Evolutionary conservation across 805 yeast species (phyloP).

Genomic region (Myxozyma lipomycoides): DNA sequence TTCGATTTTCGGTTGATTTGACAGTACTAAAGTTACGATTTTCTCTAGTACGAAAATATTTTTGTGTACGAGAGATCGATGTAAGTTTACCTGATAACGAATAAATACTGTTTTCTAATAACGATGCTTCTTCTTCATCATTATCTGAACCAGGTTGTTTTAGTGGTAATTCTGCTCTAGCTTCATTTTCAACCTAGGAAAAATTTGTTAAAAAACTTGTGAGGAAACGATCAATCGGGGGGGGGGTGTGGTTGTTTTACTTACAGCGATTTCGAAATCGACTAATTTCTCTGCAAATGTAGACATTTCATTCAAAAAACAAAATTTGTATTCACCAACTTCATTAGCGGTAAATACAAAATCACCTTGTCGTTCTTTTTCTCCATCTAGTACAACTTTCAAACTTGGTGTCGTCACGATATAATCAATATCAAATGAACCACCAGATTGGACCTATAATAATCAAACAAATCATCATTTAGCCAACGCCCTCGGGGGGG

Average conservation of each 20-base stretch:
- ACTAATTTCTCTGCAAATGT: slow-evolving; percentile 78
- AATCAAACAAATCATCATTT: background rate
- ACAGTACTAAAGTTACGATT: slow-evolving; percentile 89
- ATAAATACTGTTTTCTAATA: slow-evolving; percentile 37
- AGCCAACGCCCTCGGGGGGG: too few species aligned
- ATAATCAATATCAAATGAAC: slow-evolving; percentile 76
- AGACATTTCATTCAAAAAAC: slow-evolving; percentile 78
- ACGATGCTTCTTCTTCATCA: slow-evolving; percentile 17
- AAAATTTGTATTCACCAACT: slow-evolving; percentile 80
- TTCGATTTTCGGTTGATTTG: slow-evolving; percentile 68
- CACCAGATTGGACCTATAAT: slow-evolving; percentile 59
- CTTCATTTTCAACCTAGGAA: slow-evolving; percentile 38
- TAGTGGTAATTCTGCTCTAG: slow-evolving; percentile 60
- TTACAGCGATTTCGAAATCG: slow-evolving; percentile 66
- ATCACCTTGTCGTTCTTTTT: slow-evolving; percentile 74
- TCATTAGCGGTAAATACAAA: slow-evolving; percentile 61
- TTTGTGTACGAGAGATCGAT: slow-evolving; percentile 42
- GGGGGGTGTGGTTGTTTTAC: too few species aligned
- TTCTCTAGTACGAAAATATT: slow-evolving; percentile 85
- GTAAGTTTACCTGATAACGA: slow-evolving; percentile 32
- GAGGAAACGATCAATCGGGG: too few species aligned
- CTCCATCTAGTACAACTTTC: slow-evolving; percentile 49
- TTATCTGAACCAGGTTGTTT: slow-evolving; percentile 15
- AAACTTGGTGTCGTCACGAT: slow-evolving; percentile 53
- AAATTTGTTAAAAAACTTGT: background rate